Conservation (phyloP, 345 rosid species). For the Crucihimalaya himalaica region DNA sequence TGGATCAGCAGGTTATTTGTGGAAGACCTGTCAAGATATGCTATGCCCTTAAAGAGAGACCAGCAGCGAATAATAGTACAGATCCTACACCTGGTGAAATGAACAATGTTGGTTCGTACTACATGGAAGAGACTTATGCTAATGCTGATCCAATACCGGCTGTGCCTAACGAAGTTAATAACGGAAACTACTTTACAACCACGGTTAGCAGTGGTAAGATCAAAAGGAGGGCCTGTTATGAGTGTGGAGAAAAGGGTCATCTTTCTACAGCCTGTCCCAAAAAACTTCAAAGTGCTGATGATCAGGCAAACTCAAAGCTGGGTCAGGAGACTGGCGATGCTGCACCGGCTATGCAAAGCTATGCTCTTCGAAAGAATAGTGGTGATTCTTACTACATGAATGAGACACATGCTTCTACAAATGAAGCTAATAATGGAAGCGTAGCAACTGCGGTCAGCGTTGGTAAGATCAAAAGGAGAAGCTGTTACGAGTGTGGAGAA, state of each 20-base stretch:
- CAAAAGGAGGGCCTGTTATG: slow-evolving; percentile 73
- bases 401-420: slow-evolving; percentile 20
- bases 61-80: slow-evolving; percentile 18
- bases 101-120: slow-evolving; percentile 19
- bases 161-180: slow-evolving; percentile 15
- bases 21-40: slow-evolving; percentile 90
- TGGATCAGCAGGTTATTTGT: slow-evolving; percentile 67
- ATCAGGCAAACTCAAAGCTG: slow-evolving; percentile 44
- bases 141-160: neutral
- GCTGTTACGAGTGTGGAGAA: slow-evolving; percentile 77
- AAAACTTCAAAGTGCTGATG: slow-evolving; percentile 42
- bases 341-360: slow-evolving; percentile 63
- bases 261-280: slow-evolving; percentile 77
- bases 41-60: slow-evolving; percentile 70
- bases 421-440: slow-evolving; percentile 30
- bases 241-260: slow-evolving; percentile 82
- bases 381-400: slow-evolving; percentile 37
- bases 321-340: slow-evolving; percentile 59
- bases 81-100: slow-evolving; percentile 26
- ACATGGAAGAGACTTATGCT: slow-evolving; percentile 22
- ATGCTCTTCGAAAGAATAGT: slow-evolving; percentile 54
- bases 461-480: slow-evolving; percentile 74
- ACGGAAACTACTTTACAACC: slow-evolving; percentile 23
- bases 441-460: slow-evolving; percentile 22
- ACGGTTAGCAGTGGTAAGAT: slow-evolving; percentile 57